phyloP scores from a whole-genome alignment of 1,139 yeast genomes.

The Yarrowia galli region DNA sequence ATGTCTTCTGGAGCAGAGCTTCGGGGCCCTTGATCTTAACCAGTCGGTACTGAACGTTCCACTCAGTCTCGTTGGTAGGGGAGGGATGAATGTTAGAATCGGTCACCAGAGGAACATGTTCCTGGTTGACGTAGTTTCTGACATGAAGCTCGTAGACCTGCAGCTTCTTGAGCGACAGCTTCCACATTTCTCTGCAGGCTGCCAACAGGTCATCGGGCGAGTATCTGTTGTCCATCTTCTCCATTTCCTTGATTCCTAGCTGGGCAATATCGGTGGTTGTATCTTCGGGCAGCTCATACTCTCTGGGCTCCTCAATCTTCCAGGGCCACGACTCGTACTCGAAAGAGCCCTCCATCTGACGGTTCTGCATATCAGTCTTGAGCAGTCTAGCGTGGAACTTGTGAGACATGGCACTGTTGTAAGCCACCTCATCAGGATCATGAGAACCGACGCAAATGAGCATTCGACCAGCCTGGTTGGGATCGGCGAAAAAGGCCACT shows the following conservation, averaged over 20 bases:
- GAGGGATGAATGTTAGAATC: conserved; percentile 16
- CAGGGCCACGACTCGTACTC: conserved; percentile 33
- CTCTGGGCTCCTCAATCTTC: not conserved
- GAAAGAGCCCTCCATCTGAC: not conserved
- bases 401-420: conserved; percentile 9
- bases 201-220: not conserved
- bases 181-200: not conserved
- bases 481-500: conserved; percentile 22
- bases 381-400: conserved; percentile 21
- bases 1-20: not conserved
- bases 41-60: conserved; percentile 35
- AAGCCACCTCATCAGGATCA: conserved; percentile 1
- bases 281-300: not conserved
- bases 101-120: not conserved
- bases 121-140: conserved; percentile 31
- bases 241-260: not conserved
- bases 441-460: conserved; percentile 17
- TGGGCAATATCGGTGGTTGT: not conserved
- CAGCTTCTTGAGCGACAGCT: conserved; percentile 10
- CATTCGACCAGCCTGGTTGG: conserved; percentile 34
- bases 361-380: conserved; percentile 6
- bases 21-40: not conserved
- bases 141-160: conserved; percentile 16
- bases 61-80: conserved; percentile 25
- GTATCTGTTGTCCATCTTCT: conserved; percentile 21